Conservation (phyloP, 2,329 filamentous ascomycete species). For the Nemania abortiva region DNA sequence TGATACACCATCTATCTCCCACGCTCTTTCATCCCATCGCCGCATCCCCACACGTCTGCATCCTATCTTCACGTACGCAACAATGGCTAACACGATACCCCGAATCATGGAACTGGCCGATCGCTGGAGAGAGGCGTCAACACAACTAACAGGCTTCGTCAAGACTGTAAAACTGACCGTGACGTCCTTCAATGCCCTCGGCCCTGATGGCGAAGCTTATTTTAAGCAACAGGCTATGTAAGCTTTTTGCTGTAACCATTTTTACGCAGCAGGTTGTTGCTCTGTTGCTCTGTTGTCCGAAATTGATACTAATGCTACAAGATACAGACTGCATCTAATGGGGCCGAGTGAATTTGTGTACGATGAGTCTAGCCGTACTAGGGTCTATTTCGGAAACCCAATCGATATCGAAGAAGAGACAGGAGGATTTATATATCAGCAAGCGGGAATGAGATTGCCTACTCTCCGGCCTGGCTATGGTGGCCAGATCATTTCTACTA, state of each 20-base stretch:
- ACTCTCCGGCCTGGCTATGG: not conserved
- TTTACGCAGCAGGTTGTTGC: no score
- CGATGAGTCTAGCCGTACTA: not conserved
- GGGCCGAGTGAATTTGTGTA: not conserved
- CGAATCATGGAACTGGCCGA: not conserved
- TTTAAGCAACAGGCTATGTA: not conserved
- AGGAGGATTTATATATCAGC: not conserved
- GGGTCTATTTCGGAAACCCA: not conserved
- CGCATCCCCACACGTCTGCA: no score
- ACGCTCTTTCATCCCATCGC: no score
- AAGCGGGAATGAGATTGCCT: not conserved
- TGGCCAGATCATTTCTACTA: not conserved
- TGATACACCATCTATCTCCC: no score
- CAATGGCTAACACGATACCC: not conserved
- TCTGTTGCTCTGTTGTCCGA: no score
- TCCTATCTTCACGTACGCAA: not conserved
- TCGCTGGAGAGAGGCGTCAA: conserved; percentile 4
- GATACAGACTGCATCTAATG: not conserved
- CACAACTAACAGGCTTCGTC: not conserved
- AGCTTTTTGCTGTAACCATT: no score
- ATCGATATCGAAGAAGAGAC: not conserved
- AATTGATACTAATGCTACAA: no score
- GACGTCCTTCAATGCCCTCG: not conserved
- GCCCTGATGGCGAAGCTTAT: not conserved
- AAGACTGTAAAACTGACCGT: not conserved